Evolutionary conservation across 345 rosid genomes (phyloP).

Genomic region (Salix koriyanagi): DNA sequence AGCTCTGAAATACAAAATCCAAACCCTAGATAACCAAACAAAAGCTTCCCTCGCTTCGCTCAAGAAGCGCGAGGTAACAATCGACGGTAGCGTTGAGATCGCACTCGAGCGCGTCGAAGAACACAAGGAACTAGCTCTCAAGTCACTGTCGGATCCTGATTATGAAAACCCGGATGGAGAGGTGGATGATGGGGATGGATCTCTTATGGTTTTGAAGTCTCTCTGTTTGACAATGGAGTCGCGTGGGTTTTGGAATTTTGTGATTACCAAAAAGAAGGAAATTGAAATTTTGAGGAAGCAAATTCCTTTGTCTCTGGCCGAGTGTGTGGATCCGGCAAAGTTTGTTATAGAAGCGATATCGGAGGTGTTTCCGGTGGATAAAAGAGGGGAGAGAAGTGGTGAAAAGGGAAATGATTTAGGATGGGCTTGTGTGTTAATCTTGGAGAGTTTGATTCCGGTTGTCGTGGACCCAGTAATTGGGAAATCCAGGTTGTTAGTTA

Average conservation of each 20-base stretch:
- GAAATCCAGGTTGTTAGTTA: slow-evolving; percentile 67
- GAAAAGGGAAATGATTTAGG: slow-evolving; percentile 64
- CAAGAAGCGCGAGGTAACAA: slow-evolving; percentile 79
- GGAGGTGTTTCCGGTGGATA: slow-evolving; percentile 88
- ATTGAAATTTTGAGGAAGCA: slow-evolving; percentile 53
- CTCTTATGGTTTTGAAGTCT: slow-evolving; percentile 41
- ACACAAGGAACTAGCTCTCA: slow-evolving; percentile 45
- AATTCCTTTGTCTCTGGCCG: slow-evolving; percentile 63
- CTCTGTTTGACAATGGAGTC: slow-evolving; percentile 72
- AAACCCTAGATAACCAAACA: slow-evolving; percentile 60
- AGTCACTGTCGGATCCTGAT: slow-evolving; percentile 30
- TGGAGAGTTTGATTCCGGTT: slow-evolving; percentile 86
- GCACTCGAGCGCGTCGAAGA: slow-evolving; percentile 56
- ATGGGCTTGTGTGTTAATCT: slow-evolving; percentile 91
- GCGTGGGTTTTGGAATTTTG: slow-evolving; percentile 70
- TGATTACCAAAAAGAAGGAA: slow-evolving; percentile 73
- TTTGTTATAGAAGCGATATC: slow-evolving; percentile 82
- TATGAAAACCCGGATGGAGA: slow-evolving; percentile 51
- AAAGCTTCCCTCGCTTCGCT: slow-evolving; percentile 69
- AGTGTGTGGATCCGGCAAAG: slow-evolving; percentile 86
- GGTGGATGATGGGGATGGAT: slow-evolving; percentile 75
- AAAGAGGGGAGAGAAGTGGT: slow-evolving; percentile 36
- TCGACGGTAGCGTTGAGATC: slow-evolving; percentile 81
- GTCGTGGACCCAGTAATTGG: slow-evolving; percentile 89
- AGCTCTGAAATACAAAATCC: slow-evolving; percentile 68